A percentile compares a stretch with the other conserved stretches of the same genome.
These are phyloP conservation scores for Lasiodiplodia sp. DNA, from an alignment of 2,329 filamentous ascomycete species.

Conservation along the genomic window DNA sequence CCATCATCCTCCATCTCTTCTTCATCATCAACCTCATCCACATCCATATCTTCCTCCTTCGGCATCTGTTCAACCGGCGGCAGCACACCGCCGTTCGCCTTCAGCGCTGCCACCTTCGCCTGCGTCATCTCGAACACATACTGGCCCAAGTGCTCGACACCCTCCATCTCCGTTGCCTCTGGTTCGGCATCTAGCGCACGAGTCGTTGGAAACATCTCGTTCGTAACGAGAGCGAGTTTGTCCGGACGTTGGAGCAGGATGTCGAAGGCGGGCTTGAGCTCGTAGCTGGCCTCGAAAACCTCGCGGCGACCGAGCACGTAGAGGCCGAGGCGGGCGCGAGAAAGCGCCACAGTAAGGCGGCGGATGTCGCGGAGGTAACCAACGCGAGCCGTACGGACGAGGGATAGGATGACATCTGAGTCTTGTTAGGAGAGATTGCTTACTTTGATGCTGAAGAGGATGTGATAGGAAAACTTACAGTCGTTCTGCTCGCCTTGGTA, in stretches of 20 bases:
- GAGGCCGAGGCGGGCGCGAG: slow-evolving; percentile 86
- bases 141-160: slow-evolving; percentile 91
- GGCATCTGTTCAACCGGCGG: slow-evolving; percentile 42
- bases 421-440: slow-evolving; percentile 4
- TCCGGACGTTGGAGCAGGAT: slow-evolving; percentile 78
- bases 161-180: slow-evolving; percentile 79
- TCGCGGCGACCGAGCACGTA: slow-evolving; percentile 89
- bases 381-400: slow-evolving; percentile 85
- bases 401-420: slow-evolving; percentile 89
- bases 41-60: slow-evolving; percentile 39
- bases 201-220: slow-evolving; percentile 81
- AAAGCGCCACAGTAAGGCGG: slow-evolving; percentile 91
- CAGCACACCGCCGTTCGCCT: slow-evolving; percentile 47
- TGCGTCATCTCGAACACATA: slow-evolving; percentile 97
- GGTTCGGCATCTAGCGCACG: slow-evolving; percentile 59
- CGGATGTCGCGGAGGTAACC: slow-evolving; percentile 94
- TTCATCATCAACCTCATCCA: slow-evolving; percentile 45
- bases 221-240: slow-evolving; percentile 80
- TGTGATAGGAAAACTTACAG: slow-evolving; percentile 67
- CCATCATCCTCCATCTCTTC: slow-evolving; percentile 37
- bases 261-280: slow-evolving; percentile 86
- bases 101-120: slow-evolving; percentile 68
- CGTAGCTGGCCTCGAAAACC: slow-evolving; percentile 87
- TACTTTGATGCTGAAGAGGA: background rate
- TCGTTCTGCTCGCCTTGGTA: slow-evolving; percentile 99